These are phyloP conservation scores for Lodderomyces margitis DNA, from an alignment of 1,139 yeast genomes.

Conservation along the genomic window DNA sequence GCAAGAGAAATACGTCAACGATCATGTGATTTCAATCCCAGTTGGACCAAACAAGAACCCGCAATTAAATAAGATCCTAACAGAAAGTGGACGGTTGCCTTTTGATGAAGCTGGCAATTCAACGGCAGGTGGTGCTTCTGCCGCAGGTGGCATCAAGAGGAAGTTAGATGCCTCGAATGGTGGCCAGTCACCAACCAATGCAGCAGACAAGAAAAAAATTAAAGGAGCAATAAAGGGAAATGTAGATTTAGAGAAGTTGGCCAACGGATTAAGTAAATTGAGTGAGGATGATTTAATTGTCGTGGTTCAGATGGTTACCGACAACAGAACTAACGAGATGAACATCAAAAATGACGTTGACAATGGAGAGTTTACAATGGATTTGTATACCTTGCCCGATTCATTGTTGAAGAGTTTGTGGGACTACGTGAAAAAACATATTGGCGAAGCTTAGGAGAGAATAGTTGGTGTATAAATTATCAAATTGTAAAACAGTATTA, in stretches of 20 bases:
- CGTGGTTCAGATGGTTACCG: constrained; percentile 97
- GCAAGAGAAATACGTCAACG: constrained; percentile 72
- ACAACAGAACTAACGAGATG: constrained; percentile 93
- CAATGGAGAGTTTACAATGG: constrained; percentile 97
- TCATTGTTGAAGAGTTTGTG: constrained; percentile 86
- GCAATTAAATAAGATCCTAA: constrained; percentile 62
- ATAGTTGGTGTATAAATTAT: constrained; percentile 5
- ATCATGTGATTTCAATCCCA: constrained; percentile 75
- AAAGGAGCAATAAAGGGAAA: constrained; percentile 65
- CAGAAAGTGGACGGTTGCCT: constrained; percentile 82
- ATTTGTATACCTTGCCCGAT: constrained; percentile 90
- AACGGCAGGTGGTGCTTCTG: constrained; percentile 5
- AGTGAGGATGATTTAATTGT: constrained; percentile 91
- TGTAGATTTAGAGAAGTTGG: constrained; percentile 85
- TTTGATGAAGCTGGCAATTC: constrained; percentile 27
- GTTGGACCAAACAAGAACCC: constrained; percentile 61
- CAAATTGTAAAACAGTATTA: not conserved
- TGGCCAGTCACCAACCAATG: constrained; percentile 6
- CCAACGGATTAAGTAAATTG: constrained; percentile 83
- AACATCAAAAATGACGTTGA: constrained; percentile 94
- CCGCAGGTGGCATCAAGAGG: constrained; percentile 12
- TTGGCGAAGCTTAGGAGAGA: constrained; percentile 32
- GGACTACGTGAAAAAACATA: constrained; percentile 84
- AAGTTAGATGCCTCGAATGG: constrained; percentile 17
- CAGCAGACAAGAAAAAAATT: constrained; percentile 52